Evolutionary conservation across 306 rosid species (phyloP), one percentile per base, ranked within the genome.

Genomic region (Malus sieversii): DNA sequence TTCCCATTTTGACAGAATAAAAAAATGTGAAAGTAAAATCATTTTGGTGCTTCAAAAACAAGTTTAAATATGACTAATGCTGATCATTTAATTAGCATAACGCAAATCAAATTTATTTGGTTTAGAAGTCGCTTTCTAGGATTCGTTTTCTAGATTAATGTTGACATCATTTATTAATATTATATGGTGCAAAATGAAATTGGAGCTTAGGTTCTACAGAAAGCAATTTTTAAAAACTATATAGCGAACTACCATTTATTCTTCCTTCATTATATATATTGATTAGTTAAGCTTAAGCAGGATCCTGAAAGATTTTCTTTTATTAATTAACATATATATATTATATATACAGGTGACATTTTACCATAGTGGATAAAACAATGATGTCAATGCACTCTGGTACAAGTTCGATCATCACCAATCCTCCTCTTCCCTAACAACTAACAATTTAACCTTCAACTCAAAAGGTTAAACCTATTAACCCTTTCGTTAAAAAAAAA

Each of bases 121-220:
- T 62, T 44, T 25, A 29, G 13, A 68, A 60, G 85, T 80, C 84
- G 10, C 73, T 74, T 71, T 82, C 83, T 29, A 29, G 35, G 77
- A 82, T 84, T 85, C 78, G 22, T 57, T 40, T 81, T 69, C 66
- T 75, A 69, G 80, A 79, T 81, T 74, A 77, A 80, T 81, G 74
- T 75, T 76, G 77, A 77, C 80, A 75, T 73, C 84, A 79, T 81
- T 83, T 80, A 77, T 84, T 63, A 83, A 75, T 78, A 66, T 69
- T 77, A 61, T 69, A 68, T 65, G 81, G 63, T 53, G 71, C 74
- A 69, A 77, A 81, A 40, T 67, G 22, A 65, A 83, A 53, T 42
- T 62, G 18, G 51, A 44, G 22, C 32, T 71, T 67, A 72, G 55
- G 71, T 38, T 80, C 61, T 52, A 63, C 64, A 66, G 70, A 30